Base-by-base conservation (phyloP, 805 yeast genomes). In the Tetrapisispora taiwanensis region DNA sequence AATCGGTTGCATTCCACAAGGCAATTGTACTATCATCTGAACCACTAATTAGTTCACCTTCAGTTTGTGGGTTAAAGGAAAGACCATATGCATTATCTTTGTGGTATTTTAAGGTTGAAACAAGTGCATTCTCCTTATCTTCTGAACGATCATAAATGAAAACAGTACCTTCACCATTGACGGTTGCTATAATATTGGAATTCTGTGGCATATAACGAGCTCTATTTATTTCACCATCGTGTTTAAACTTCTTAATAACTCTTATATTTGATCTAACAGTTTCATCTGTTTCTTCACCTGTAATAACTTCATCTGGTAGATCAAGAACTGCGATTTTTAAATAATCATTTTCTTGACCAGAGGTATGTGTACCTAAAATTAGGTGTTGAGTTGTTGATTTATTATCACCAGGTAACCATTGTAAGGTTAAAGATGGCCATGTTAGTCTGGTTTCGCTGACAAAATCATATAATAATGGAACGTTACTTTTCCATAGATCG, bases 381-480 rank as follows among this genome's bases (percentile, higher is more conserved):
- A 84, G 52, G 43, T 75, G 72, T 49, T 82, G 73, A 22, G 71
- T 70, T 12, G 70, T 64, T 3, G 48, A 51, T 28, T 37, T 26
- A 44, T 66, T 67, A 3, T 34, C 22, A 7, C 36, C 36, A 27
- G 88, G 89, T 7, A 81, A 60, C 89, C 92, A 84, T 61, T 84
- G 85, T 4, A 82, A 72, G 1, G 90, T 80, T 41, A 84, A 67
- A 2, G 89, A 79, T 1, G 95, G 94, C 94, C 94, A 84, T 12
- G 80, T 75, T 37, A 84, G 65, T 2, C 83, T 85, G 0, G 90
- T 81, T 56, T 84, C 92, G 40, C 83, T 77, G 28, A 84, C 86
- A 58, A 81, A 84, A 53, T 84, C 88, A 52, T 84, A 84, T 92
- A 84, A 83, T 52, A 72, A 78, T 12, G 84, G 81, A 51, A 89